Evolutionary conservation across 208 protist genomes (phyloP).

Genomic region (Acanthamoeba lenticulata): DNA sequence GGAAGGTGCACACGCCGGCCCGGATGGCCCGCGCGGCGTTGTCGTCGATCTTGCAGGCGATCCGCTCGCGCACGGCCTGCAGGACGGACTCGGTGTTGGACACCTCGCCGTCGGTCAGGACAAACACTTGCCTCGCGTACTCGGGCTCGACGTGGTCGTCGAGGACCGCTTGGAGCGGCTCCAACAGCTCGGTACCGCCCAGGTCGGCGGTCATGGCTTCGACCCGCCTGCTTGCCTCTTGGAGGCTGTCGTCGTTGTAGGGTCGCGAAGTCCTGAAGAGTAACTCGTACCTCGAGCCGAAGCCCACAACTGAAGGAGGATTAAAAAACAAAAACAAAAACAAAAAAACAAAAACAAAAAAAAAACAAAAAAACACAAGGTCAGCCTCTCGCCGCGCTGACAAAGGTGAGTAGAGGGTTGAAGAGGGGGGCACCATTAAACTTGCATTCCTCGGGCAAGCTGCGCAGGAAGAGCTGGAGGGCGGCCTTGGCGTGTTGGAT

Average conservation of each 20-base stretch:
- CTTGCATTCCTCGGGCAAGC: conserved; percentile 68
- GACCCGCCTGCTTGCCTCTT: conserved; percentile 55
- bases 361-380: too few species aligned
- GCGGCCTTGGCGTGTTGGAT: conserved; percentile 74
- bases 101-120: conserved; percentile 81
- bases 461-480: conserved; percentile 77
- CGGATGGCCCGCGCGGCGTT: not conserved
- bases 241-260: conserved; percentile 67
- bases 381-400: too few species aligned
- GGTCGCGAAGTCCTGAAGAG: conserved; percentile 7
- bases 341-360: not conserved
- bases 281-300: conserved; percentile 66
- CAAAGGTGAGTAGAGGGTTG: too few species aligned
- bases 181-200: conserved; percentile 79
- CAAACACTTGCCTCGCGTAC: conserved; percentile 72
- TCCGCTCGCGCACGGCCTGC: not conserved
- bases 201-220: conserved; percentile 67
- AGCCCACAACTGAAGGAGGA: conserved; percentile 77
- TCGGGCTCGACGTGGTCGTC: not conserved
- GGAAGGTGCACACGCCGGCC: not conserved
- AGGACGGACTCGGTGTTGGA: conserved; percentile 73
- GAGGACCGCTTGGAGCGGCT: conserved; percentile 63
- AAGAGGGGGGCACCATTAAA: conserved; percentile 72
- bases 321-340: too few species aligned
- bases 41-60: not conserved